Conservation (phyloP, 2,329 filamentous ascomycete genomes). For the Lecanoromycetidae sp. region DNA sequence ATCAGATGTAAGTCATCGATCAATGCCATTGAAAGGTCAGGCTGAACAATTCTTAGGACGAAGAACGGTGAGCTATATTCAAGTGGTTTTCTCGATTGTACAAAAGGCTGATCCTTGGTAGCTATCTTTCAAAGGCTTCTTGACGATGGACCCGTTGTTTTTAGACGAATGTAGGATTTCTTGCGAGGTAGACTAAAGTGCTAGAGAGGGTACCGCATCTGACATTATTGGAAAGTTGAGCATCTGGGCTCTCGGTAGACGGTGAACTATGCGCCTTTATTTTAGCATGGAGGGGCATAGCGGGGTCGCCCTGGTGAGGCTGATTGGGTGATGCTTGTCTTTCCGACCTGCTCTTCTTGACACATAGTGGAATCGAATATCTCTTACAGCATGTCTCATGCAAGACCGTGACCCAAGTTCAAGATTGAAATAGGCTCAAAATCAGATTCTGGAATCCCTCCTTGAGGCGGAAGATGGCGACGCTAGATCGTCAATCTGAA, state of each 20-base stretch:
- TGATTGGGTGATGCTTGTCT: neutral
- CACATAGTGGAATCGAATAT: neutral
- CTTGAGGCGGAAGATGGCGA: no score
- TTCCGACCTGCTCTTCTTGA: neutral
- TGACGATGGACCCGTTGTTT: neutral
- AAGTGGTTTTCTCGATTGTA: neutral
- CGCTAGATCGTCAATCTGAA: neutral
- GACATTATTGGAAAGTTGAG: neutral
- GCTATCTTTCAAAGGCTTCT: neutral
- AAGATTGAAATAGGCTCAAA: no score
- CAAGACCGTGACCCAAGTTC: no score
- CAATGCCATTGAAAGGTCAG: neutral
- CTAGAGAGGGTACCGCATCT: neutral
- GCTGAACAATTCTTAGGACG: neutral
- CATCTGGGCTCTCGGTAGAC: neutral
- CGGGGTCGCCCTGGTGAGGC: neutral
- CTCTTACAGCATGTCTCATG: no score
- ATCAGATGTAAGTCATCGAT: neutral
- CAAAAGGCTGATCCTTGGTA: neutral
- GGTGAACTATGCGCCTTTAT: neutral
- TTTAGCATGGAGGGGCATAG: no score
- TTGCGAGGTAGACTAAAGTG: neutral
- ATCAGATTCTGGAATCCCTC: no score
- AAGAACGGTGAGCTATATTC: neutral
- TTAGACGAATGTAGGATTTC: neutral